Base-by-base conservation (phyloP, 768 basidiomycete genomes). In the Tulasnella sp. region DNA sequence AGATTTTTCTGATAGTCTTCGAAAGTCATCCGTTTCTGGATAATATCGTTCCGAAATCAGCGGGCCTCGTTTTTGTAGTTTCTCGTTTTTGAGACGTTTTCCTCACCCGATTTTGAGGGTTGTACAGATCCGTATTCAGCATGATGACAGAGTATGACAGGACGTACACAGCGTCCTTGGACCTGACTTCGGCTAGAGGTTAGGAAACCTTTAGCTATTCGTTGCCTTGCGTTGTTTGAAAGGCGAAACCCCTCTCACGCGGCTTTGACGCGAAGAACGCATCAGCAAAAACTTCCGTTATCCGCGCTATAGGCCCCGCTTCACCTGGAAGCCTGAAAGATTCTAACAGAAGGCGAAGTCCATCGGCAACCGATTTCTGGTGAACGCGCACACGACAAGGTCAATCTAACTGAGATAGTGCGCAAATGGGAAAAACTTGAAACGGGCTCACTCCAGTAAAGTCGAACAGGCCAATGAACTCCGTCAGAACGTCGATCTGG, bases 71-170 rank as follows among this genome's bases (percentile, higher is more conserved):
- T 1, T 48, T 34, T 51, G 24, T 52, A 2, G 3, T 27, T 15
- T 22, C 34, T 11, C 27, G n/a, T 38, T 38, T 5, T 38, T 38
- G 5, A 7, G 34, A 38, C 34, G 15, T 38, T 17, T 5, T 10
- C 66, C 84, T 69, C 68, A 87, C 91, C 68, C 88, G 74, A 62
- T 93, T 80, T 76, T 96, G 92, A 11, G 93, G 92, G 68, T 89
- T 97, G 69, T 97, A 93, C 30, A 83, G 81, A 73, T 99, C 96
- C 7, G 96, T 99, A 71, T 99, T 99, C 51, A 99, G 80, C 92
- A 99, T 80, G 70, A 99, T 97, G 61, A 99, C 84, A 0, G 96
- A 97, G 70, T 84, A 99, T 1, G 94, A 82, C 24, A 99, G 73
- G 7, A 99, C 87, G 70, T 96, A 93, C 19, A 90, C 88, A 3